Evolutionary conservation across 139 green algal species (phyloP), one percentile per base, ranked within the genome.

Genomic region (Marvania coccoides): DNA sequence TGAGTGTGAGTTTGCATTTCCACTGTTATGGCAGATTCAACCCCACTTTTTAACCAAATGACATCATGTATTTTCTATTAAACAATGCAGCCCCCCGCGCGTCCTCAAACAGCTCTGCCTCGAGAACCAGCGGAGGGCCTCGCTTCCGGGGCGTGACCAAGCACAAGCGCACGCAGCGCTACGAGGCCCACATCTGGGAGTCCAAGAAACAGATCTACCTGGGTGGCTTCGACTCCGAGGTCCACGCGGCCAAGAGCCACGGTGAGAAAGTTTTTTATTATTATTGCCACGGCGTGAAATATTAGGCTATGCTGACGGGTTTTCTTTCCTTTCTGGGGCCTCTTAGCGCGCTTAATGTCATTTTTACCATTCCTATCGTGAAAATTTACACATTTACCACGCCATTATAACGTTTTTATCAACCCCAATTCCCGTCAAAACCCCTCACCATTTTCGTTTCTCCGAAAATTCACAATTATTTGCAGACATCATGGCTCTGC

Each of bases 111-210:
- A 19, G 42, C 42, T 51, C 42, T 51, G 37, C 6, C 56, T 5
- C 56, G 56, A 47, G 28, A 19, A 53, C n/a, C 58, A 53, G 34
- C 10, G 24, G 8, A 13, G 26, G 6, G 5, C 15, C 24, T 9
- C 58, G 58, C 5, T 71, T 65, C 14, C n/a, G 65, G 19, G 65
- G 65, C 13, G 53, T 72, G 13, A 72, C 65, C 24, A 62, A 62
- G 34, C 65, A 72, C 35, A 72, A 72, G 35, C 59, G 19, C 15
- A 63, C 46, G 1, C 45, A 37, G 29, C 54, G 71, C 39, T 74
- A 70, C 37, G 71, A 78, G 58, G 63, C 57, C 28, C 71, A 78
- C 58, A 74, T 78, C 39, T 78, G 71, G 71, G 57, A 74, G 56
- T 28, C 7, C 6, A 78, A 78, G 65, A 78, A 78, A 30, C 71